Evolutionary conservation across 148 eudicot species (phyloP).

Genomic region (Nepenthes mirabilis): DNA sequence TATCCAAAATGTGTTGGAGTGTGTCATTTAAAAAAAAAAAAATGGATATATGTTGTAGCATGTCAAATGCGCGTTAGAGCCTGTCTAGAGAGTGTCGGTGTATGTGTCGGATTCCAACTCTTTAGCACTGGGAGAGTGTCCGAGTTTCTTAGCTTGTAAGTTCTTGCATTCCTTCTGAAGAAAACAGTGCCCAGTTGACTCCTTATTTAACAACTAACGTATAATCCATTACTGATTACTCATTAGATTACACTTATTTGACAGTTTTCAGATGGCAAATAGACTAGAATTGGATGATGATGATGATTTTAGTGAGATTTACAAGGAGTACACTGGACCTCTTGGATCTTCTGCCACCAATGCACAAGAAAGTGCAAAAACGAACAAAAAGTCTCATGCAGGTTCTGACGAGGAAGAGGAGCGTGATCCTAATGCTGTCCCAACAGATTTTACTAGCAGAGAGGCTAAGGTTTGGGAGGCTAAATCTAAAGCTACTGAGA

Average conservation of each 20-base stretch:
- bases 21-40: too few relatives aligned
- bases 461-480: conserved; percentile 99
- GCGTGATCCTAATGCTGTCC: conserved; percentile 94
- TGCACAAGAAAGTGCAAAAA: conserved; percentile 33
- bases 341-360: conserved; percentile 42
- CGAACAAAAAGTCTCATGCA: conserved; percentile 47
- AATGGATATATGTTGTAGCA: too few relatives aligned
- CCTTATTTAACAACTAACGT: too few relatives aligned
- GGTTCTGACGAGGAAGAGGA: conserved; percentile 84
- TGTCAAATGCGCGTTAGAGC: too few relatives aligned
- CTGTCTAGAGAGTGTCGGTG: too few relatives aligned
- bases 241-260: background rate
- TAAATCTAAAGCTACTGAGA: conserved; percentile 98
- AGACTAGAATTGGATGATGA: conserved; percentile 68
- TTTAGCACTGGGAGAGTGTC: too few relatives aligned
- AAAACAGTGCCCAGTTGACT: too few relatives aligned
- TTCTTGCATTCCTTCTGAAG: too few relatives aligned
- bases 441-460: conserved; percentile 98
- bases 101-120: too few relatives aligned
- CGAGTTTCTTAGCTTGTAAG: too few relatives aligned
- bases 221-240: background rate
- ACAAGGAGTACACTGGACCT: conserved; percentile 96
- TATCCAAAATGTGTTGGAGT: too few relatives aligned
- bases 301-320: conserved; percentile 89
- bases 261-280: conserved; percentile 33